These are phyloP conservation scores for Aspergillus aculeatinus DNA, from an alignment of 2,329 filamentous ascomycete genomes.

Conservation along the genomic window DNA sequence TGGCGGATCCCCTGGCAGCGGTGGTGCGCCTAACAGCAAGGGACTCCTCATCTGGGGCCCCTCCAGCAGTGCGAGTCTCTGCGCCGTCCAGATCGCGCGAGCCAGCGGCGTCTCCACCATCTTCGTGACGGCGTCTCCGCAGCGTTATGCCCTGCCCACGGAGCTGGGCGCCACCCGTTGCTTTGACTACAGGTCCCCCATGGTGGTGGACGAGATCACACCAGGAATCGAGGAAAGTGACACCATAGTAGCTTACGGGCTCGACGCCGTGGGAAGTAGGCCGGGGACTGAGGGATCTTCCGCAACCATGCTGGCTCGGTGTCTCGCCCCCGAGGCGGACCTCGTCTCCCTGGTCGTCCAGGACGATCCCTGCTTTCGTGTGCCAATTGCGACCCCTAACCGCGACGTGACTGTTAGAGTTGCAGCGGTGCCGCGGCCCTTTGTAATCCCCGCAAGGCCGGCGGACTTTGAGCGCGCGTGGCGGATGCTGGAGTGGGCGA, in stretches of 20 bases:
- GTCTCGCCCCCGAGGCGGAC: not conserved
- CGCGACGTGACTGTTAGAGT: not conserved
- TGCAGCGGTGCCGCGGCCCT: not conserved
- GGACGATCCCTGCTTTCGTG: not conserved
- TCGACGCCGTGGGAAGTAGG: not conserved
- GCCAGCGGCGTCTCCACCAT: too few species aligned
- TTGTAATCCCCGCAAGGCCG: not conserved
- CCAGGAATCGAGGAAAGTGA: too few species aligned
- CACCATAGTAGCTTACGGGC: not conserved
- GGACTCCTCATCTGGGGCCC: too few species aligned
- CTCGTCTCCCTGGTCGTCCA: not conserved
- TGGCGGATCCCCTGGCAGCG: too few species aligned
- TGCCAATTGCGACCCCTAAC: not conserved
- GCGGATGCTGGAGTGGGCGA: not conserved
- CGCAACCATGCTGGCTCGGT: not conserved
- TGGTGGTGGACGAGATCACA: slow-evolving; percentile 4
- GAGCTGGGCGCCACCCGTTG: slow-evolving; percentile 5
- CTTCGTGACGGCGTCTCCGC: too few species aligned
- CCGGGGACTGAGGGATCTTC: not conserved
- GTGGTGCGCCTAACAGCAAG: too few species aligned
- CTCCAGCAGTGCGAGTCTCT: too few species aligned
- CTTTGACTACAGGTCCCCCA: slow-evolving; percentile 10
- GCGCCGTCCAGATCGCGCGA: too few species aligned
- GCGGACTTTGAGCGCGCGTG: not conserved
- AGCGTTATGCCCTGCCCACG: too few species aligned